phyloP scores from a whole-genome alignment of 495 filamentous ascomycete species.

The Sordaria brevicollis region DNA sequence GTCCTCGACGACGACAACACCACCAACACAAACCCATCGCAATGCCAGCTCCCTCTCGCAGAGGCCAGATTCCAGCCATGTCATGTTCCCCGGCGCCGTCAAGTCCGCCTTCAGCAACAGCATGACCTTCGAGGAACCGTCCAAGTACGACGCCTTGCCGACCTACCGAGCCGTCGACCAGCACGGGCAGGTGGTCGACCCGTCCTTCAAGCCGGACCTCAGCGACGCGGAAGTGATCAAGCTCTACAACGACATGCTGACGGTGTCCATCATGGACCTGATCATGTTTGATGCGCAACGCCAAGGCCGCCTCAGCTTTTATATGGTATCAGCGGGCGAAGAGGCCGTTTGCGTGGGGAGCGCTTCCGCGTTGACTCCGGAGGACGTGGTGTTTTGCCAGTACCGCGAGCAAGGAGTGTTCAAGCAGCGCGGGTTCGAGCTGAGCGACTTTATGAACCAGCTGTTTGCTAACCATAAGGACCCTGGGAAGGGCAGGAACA shows the following conservation, averaged over 20 bases:
- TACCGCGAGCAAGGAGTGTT: slow-evolving; percentile 92
- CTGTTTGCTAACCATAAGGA: slow-evolving; percentile 86
- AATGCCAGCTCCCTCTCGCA: slow-evolving; percentile 41
- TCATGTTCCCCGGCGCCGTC: slow-evolving; percentile 91
- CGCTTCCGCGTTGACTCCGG: slow-evolving; percentile 65
- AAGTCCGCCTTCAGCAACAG: slow-evolving; percentile 80
- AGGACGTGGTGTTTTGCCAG: slow-evolving; percentile 88
- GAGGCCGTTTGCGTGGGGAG: slow-evolving; percentile 88
- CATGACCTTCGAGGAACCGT: slow-evolving; percentile 64
- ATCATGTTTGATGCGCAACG: slow-evolving; percentile 85
- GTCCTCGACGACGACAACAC: not conserved
- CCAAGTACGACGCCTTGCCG: slow-evolving; percentile 57
- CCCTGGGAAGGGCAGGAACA: slow-evolving; percentile 75
- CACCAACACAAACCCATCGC: slow-evolving; percentile 2
- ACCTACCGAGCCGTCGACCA: slow-evolving; percentile 85
- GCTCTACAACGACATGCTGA: slow-evolving; percentile 50
- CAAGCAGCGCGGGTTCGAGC: slow-evolving; percentile 76
- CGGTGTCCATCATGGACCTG: slow-evolving; percentile 85
- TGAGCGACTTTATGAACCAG: slow-evolving; percentile 89
- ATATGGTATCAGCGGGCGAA: slow-evolving; percentile 95
- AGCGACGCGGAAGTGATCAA: slow-evolving; percentile 59
- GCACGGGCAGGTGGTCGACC: slow-evolving; percentile 68
- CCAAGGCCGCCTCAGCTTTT: slow-evolving; percentile 82
- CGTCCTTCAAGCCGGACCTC: slow-evolving; percentile 51
- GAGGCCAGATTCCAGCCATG: slow-evolving; percentile 57